phyloP scores from a whole-genome alignment of 31 red algal genomes.

The Endocladia muricata region DNA sequence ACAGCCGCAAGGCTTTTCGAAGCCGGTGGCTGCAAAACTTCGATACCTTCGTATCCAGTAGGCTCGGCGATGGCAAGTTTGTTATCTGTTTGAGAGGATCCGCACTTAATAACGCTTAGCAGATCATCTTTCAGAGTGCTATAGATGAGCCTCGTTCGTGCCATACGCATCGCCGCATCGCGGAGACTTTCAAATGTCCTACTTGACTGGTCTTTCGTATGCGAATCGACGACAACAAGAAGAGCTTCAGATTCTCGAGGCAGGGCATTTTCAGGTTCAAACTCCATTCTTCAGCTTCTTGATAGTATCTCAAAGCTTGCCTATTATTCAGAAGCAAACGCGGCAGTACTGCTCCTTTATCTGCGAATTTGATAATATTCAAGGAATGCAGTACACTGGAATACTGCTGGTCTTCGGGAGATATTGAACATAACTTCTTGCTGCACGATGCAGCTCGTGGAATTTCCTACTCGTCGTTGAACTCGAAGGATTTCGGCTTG shows the following conservation, averaged over 20 bases:
- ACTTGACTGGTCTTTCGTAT: not conserved
- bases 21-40: slow-evolving; percentile 27
- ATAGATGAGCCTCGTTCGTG: slow-evolving; percentile 51
- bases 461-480: too few species aligned
- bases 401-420: too few species aligned
- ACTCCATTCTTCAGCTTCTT: not conserved
- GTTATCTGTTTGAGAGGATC: slow-evolving; percentile 27
- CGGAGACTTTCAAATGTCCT: slow-evolving; percentile 22
- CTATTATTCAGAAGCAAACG: too few species aligned
- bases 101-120: slow-evolving; percentile 26
- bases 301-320: too few species aligned
- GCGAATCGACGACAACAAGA: slow-evolving; percentile 32
- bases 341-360: too few species aligned
- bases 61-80: slow-evolving; percentile 1
- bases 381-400: too few species aligned
- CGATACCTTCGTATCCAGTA: slow-evolving; percentile 30
- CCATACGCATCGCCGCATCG: slow-evolving; percentile 44
- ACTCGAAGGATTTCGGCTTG: too few species aligned
- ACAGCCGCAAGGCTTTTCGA: slow-evolving; percentile 21
- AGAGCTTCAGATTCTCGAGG: slow-evolving; percentile 37
- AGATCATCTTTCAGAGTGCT: slow-evolving; percentile 33
- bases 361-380: too few species aligned
- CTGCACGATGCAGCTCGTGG: too few species aligned
- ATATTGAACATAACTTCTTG: too few species aligned
- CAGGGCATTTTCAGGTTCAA: slow-evolving; percentile 3